Percentiles rank a stretch among this genome's conserved stretches.
These are phyloP conservation scores for Scheffersomyces insectosa DNA, from an alignment of 1,139 yeast species.

Conservation along the genomic window DNA sequence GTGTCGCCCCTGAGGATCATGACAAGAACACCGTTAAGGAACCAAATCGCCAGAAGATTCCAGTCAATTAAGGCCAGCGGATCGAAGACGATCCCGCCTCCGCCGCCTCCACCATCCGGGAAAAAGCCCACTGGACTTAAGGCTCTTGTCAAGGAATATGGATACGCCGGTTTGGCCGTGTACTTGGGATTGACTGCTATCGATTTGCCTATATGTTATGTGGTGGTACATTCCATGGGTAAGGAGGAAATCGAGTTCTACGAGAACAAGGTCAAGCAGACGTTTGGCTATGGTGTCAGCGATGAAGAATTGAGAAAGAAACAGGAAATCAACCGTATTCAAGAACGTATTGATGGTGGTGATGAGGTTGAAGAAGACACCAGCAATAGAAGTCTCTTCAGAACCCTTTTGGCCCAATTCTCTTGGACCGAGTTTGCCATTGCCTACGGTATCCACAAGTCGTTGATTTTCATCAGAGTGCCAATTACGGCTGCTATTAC, in stretches of 20 bases:
- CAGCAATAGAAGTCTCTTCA: conserved; percentile 5
- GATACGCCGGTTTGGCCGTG: conserved; percentile 87
- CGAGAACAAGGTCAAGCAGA: conserved; percentile 60
- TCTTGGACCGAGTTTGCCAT: conserved; percentile 73
- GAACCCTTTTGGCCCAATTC: conserved; percentile 41
- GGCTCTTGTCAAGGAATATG: conserved; percentile 79
- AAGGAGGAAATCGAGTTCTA: conserved; percentile 71
- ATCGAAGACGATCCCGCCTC: background rate
- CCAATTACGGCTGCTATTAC: conserved; percentile 94
- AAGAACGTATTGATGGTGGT: conserved; percentile 22
- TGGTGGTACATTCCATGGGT: conserved; percentile 83
- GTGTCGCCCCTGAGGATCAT: background rate
- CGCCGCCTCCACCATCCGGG: conserved; percentile 13
- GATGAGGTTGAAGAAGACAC: conserved; percentile 13
- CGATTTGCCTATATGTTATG: conserved; percentile 82
- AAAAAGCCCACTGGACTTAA: conserved; percentile 55
- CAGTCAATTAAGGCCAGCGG: background rate
- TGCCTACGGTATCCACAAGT: conserved; percentile 93
- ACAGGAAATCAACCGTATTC: conserved; percentile 34
- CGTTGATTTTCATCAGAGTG: conserved; percentile 73
- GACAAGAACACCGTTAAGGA: conserved; percentile 3
- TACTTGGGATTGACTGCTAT: conserved; percentile 68
- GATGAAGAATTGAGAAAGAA: conserved; percentile 39
- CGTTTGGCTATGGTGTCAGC: conserved; percentile 55
- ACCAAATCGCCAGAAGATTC: conserved; percentile 2